Percentiles rank a stretch among this genome's conserved stretches.
These are phyloP conservation scores for Apophysomyces variabilis DNA, from an alignment of 371 early-diverging fungal species.

Conservation along the genomic window DNA sequence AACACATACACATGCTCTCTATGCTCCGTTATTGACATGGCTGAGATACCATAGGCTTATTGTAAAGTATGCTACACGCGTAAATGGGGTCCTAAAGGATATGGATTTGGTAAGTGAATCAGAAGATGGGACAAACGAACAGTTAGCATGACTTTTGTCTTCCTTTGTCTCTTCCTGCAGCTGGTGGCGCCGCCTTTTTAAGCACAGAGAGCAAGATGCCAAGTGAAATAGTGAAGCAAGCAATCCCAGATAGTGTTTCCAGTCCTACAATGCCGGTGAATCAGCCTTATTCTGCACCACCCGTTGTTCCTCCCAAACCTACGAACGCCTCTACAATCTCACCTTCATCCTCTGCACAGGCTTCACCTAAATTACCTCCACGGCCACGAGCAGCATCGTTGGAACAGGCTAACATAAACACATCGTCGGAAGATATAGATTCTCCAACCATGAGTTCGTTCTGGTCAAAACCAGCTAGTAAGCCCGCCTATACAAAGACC, in stretches of 20 bases:
- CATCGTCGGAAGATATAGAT: constrained; percentile 7
- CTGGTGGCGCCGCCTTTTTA: constrained; percentile 54
- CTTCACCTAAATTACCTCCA: constrained; percentile 17
- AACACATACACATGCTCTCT: background rate
- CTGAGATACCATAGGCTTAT: constrained; percentile 37
- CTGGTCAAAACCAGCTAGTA: constrained; percentile 15
- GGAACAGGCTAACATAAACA: background rate
- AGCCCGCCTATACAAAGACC: constrained; percentile 17
- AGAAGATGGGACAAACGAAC: background rate
- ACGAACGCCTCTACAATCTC: constrained; percentile 15
- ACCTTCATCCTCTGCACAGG: constrained; percentile 15
- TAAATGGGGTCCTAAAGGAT: constrained; percentile 58
- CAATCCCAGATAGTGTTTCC: constrained; percentile 10
- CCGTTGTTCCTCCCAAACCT: background rate
- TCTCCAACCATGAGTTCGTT: constrained; percentile 21
- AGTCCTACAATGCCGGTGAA: constrained; percentile 13
- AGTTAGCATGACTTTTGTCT: too few relatives aligned
- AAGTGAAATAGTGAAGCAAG: constrained; percentile 37
- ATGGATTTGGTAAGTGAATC: constrained; percentile 47
- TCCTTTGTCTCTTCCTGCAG: constrained; percentile 16
- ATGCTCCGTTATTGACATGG: background rate
- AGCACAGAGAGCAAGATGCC: constrained; percentile 54
- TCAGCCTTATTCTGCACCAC: constrained; percentile 5
- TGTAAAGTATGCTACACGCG: constrained; percentile 54
- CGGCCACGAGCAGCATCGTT: constrained; percentile 15